A percentile compares a stretch with the other conserved stretches of the same genome.
phyloP scores from a whole-genome alignment of 805 yeast species.

The Saccharomycopsis oosterbeekiorum region DNA sequence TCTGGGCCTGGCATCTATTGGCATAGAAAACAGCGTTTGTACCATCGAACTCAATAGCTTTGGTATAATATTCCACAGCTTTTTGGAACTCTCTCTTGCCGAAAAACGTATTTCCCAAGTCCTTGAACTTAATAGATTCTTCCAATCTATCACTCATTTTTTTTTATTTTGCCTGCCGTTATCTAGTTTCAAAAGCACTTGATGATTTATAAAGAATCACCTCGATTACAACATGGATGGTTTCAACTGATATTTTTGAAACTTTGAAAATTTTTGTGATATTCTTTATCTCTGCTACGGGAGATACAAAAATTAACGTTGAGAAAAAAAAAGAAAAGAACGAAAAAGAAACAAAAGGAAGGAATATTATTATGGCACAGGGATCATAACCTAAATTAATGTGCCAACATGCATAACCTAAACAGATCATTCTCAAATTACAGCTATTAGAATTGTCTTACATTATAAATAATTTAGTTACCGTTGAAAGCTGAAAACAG shows the following conservation, averaged over 20 bases:
- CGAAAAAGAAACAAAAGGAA: background rate
- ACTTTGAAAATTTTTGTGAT: background rate
- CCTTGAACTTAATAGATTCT: constrained; percentile 44
- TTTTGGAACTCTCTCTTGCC: constrained; percentile 51
- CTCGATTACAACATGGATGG: background rate
- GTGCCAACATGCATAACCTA: background rate
- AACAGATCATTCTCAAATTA: background rate
- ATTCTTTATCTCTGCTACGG: no score
- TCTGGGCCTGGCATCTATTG: constrained; percentile 84
- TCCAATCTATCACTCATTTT: background rate
- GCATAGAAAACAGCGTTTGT: constrained; percentile 59
- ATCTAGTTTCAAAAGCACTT: background rate
- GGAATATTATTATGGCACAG: background rate
- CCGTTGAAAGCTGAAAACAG: background rate
- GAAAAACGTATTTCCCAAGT: constrained; percentile 63
- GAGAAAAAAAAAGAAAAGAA: background rate
- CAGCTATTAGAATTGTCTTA: no score
- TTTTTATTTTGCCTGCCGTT: background rate
- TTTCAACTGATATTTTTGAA: no score
- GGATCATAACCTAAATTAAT: background rate
- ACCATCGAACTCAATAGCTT: constrained; percentile 60
- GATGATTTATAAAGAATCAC: background rate
- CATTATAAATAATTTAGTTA: no score
- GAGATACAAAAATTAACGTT: no score
- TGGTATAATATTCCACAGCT: constrained; percentile 64